Evolutionary conservation across 2,329 filamentous ascomycete species (phyloP).

Genomic region (Graphilbum ipis-grandicollis): DNA sequence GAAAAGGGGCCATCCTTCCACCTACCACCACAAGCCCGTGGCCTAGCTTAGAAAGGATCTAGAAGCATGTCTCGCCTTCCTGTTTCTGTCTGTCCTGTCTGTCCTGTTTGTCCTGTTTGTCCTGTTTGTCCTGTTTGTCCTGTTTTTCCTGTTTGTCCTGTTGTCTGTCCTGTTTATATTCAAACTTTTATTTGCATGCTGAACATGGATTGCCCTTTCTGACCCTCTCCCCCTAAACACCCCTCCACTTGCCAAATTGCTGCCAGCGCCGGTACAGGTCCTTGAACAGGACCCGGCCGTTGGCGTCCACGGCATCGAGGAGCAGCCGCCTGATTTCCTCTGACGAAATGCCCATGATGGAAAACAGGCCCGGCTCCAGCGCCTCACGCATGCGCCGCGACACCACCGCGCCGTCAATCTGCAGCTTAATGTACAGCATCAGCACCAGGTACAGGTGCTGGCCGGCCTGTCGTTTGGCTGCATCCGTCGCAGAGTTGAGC

Average conservation of each 20-base stretch:
- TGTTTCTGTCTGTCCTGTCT: too few relatives aligned
- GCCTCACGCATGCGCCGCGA: constrained; percentile 32
- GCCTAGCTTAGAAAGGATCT: too few relatives aligned
- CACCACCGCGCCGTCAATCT: constrained; percentile 33
- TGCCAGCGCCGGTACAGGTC: constrained; percentile 41
- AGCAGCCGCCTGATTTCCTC: constrained; percentile 36
- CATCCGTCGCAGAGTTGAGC: constrained; percentile 42
- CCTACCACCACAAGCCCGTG: constrained; percentile 17
- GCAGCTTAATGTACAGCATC: constrained; percentile 41
- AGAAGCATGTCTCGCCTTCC: too few relatives aligned
- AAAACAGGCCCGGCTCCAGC: constrained; percentile 39
- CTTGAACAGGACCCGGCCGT: constrained; percentile 39
- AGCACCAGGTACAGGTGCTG: constrained; percentile 44
- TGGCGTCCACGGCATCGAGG: constrained; percentile 41
- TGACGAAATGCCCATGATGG: constrained; percentile 40
- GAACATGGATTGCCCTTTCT: too few relatives aligned
- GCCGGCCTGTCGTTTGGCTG: constrained; percentile 42
- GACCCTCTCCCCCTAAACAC: constrained; percentile 21
- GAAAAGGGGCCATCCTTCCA: constrained; percentile 40
- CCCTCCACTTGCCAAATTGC: constrained; percentile 48
- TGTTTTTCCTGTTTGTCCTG: too few relatives aligned
- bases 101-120: too few relatives aligned
- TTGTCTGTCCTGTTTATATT: too few relatives aligned
- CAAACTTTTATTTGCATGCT: too few relatives aligned
- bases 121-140: too few relatives aligned